phyloP scores from a whole-genome alignment of 73 alveolate genomes.

The Breviolum minutum region DNA sequence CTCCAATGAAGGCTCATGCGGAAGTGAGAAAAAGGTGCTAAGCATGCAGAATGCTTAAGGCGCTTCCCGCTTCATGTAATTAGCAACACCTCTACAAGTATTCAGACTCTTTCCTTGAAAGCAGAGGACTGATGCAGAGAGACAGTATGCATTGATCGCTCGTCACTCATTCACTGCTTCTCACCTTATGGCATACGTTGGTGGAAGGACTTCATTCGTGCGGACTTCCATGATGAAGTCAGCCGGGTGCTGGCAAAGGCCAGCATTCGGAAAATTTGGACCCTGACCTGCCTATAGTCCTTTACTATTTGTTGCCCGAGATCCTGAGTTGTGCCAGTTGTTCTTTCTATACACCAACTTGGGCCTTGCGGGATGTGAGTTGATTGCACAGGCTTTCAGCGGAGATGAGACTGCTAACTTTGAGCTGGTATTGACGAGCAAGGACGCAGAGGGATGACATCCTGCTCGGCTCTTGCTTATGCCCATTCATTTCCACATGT shows the following conservation, averaged over 20 bases:
- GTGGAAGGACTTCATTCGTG: slow-evolving; percentile 53
- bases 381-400: neutral
- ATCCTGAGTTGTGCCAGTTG: neutral
- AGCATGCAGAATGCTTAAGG: neutral
- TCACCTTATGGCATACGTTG: no score
- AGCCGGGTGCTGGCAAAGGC: slow-evolving; percentile 29
- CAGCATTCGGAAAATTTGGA: no score
- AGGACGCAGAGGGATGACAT: neutral
- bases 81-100: neutral
- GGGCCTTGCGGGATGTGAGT: neutral
- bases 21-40: no score
- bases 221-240: slow-evolving; percentile 19
- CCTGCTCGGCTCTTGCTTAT: neutral
- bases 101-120: neutral
- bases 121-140: neutral
- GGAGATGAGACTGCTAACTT: slow-evolving; percentile 44
- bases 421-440: slow-evolving; percentile 48
- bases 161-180: neutral
- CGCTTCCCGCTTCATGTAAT: neutral
- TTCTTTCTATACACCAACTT: neutral
- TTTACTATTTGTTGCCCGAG: neutral
- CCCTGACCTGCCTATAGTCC: neutral
- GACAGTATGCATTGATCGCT: no score
- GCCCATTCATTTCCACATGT: no score
- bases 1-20: no score